Conservation (phyloP, 768 basidiomycete genomes). For the Candolleomyces eurysporus region DNA sequence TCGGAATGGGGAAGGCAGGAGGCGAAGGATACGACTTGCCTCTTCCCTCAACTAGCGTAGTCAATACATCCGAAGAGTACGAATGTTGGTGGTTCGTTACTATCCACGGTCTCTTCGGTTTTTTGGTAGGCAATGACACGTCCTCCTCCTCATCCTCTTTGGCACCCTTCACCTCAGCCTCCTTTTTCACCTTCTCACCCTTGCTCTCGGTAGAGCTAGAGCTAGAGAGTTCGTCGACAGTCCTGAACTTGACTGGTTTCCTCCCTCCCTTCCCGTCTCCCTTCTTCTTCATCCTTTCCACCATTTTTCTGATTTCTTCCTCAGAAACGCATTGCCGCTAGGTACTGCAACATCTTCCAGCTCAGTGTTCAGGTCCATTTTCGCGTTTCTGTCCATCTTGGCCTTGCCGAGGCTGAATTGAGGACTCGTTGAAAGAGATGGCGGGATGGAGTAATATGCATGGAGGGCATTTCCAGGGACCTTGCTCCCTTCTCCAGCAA, state of each 20-base stretch:
- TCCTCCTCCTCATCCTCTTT: too few species aligned
- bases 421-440: neutral
- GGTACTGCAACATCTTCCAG: conserved; percentile 12
- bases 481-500: too few species aligned
- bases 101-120: neutral
- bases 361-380: conserved; percentile 8
- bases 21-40: too few species aligned
- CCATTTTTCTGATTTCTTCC: too few species aligned
- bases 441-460: neutral
- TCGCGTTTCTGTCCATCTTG: neutral
- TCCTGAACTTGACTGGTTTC: conserved; percentile 34
- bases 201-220: conserved; percentile 28
- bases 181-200: conserved; percentile 23
- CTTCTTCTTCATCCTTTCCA: neutral
- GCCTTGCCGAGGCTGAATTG: neutral
- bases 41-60: too few species aligned
- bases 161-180: conserved; percentile 6
- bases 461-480: conserved; percentile 13
- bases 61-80: too few species aligned
- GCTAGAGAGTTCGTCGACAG: conserved; percentile 13
- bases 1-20: too few species aligned
- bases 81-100: conserved; percentile 10
- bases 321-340: conserved; percentile 8
- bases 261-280: too few species aligned
- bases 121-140: too few species aligned